These are phyloP conservation scores for Berberis vulgaris DNA, from an alignment of 164 flowering plant species.

Conservation along the genomic window DNA sequence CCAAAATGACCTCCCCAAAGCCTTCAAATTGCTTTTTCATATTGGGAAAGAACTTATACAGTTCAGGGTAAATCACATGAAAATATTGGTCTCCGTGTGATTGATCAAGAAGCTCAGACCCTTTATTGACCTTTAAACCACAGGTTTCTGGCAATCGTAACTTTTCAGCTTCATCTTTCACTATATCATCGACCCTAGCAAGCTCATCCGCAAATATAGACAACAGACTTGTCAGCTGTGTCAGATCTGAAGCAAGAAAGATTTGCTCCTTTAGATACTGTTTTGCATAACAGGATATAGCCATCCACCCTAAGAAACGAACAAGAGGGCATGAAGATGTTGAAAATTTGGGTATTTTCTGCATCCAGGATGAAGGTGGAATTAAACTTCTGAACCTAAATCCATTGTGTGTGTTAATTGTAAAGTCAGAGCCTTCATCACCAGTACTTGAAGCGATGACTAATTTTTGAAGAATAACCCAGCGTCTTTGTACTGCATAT, in stretches of 20 bases:
- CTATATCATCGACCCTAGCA: constrained; percentile 40
- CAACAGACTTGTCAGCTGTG: constrained; percentile 47
- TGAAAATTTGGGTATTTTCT: constrained; percentile 56
- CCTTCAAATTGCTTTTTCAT: constrained; percentile 63
- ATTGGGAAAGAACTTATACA: constrained; percentile 58
- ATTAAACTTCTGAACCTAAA: constrained; percentile 43
- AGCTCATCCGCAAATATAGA: constrained; percentile 82
- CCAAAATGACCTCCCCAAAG: constrained; percentile 70
- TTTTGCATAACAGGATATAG: constrained; percentile 69
- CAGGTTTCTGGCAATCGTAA: constrained; percentile 14
- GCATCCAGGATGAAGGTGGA: constrained; percentile 72
- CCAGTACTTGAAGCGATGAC: constrained; percentile 67
- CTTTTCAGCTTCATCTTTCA: constrained; percentile 22
- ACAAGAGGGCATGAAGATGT: constrained; percentile 52
- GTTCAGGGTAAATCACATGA: constrained; percentile 58
- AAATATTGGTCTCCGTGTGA: constrained; percentile 32
- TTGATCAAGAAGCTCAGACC: constrained; percentile 15
- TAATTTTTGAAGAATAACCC: constrained; percentile 71
- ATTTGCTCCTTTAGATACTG: constrained; percentile 49
- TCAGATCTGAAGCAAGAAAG: constrained; percentile 57
- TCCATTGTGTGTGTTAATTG: constrained; percentile 21
- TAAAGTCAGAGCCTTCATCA: constrained; percentile 28
- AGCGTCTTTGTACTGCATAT: constrained; percentile 60
- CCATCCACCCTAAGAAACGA: constrained; percentile 93
- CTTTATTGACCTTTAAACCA: constrained; percentile 13